Evolutionary conservation across 1,139 yeast genomes (phyloP).

Genomic region (Scheffersomyces titani): DNA sequence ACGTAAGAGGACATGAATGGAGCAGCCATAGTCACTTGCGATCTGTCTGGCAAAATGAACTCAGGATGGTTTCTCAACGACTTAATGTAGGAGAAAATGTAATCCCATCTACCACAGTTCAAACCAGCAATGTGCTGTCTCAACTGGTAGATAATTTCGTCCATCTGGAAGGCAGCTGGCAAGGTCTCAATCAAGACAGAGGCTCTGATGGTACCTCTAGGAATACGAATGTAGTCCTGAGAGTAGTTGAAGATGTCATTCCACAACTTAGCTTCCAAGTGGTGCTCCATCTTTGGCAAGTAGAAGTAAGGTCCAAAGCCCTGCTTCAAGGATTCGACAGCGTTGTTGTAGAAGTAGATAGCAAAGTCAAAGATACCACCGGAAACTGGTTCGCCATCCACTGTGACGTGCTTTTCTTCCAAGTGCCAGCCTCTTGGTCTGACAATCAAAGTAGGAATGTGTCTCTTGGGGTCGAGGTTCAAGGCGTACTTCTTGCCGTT

Average conservation of each 20-base stretch:
- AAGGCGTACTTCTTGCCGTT: constrained; percentile 65
- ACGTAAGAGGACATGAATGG: constrained; percentile 31
- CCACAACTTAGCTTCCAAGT: constrained; percentile 32
- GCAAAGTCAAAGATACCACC: constrained; percentile 82
- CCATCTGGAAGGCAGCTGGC: constrained; percentile 35
- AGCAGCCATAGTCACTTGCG: constrained; percentile 27
- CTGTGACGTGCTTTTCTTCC: constrained; percentile 67
- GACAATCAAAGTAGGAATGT: constrained; percentile 74
- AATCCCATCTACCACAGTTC: constrained; percentile 35
- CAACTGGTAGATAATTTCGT: constrained; percentile 30
- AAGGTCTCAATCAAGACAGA: constrained; percentile 32
- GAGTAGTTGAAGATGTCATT: constrained; percentile 29
- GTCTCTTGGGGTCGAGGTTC: constrained; percentile 53
- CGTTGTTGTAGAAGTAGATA: constrained; percentile 52
- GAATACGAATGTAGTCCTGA: constrained; percentile 23
- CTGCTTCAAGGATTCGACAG: constrained; percentile 19
- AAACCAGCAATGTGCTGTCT: constrained; percentile 29
- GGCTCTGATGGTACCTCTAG: constrained; percentile 30
- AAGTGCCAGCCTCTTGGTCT: constrained; percentile 91
- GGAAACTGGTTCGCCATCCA: constrained; percentile 74
- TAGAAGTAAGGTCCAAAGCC: constrained; percentile 32
- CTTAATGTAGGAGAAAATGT: constrained; percentile 29
- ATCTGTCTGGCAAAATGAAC: constrained; percentile 27
- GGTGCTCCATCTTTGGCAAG: constrained; percentile 33
- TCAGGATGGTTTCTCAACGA: constrained; percentile 24